Percentiles rank a stretch among this genome's conserved stretches.
Evolutionary conservation across 345 rosid species (phyloP).

Genomic region (Eucalyptus albens): DNA sequence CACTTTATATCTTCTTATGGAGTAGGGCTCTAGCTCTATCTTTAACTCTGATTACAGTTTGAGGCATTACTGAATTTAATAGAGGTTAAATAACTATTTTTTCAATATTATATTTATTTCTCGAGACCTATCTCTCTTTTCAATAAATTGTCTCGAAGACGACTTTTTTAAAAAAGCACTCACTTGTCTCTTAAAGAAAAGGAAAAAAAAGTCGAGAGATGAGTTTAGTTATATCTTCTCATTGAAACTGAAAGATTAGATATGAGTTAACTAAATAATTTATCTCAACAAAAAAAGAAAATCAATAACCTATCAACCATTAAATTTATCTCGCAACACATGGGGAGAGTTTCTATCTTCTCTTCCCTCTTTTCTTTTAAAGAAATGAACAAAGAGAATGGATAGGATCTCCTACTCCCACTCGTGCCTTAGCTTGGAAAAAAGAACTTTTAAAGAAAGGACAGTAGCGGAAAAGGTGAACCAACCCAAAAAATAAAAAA

Average conservation of each 20-base stretch:
- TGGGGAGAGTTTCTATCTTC: background rate
- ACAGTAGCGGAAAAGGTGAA: background rate
- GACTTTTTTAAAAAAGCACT: background rate
- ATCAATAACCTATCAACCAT: background rate
- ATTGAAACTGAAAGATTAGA: background rate
- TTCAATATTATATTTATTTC: background rate
- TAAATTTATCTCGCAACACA: accelerated
- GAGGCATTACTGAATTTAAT: background rate
- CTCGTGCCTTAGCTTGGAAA: background rate
- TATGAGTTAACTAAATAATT: background rate
- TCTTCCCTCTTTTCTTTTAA: background rate
- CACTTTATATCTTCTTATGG: background rate
- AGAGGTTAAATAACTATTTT: background rate
- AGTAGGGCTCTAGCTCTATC: background rate
- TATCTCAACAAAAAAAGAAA: background rate
- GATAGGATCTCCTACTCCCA: background rate
- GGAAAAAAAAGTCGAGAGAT: background rate
- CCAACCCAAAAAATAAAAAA: too few relatives aligned
- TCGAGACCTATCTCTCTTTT: background rate
- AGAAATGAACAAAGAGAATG: background rate
- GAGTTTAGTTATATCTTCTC: background rate
- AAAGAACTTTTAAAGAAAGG: background rate
- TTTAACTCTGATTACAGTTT: background rate
- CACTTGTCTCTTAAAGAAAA: background rate
- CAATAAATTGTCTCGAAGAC: background rate